Percentiles rank a stretch among this genome's conserved stretches.
Evolutionary conservation across 257 asterid species (phyloP).

Genomic region (Asclepias syriaca): DNA sequence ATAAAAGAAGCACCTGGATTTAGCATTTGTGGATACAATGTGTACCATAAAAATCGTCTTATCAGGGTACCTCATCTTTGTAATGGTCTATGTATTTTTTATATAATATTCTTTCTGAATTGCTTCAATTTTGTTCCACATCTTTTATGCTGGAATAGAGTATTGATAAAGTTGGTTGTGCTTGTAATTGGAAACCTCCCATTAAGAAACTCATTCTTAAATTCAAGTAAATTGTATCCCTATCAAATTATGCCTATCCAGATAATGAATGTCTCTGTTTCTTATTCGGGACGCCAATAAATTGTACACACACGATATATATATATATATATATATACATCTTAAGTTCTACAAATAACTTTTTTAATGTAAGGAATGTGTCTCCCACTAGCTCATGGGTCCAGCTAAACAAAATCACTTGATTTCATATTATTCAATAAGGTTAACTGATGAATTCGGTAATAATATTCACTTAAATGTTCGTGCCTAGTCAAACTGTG

Average conservation of each 20-base stretch:
- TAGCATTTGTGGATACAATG: slow-evolving; percentile 63
- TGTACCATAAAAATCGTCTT: slow-evolving; percentile 92
- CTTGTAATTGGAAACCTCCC: neutral
- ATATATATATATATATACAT: neutral
- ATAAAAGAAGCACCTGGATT: slow-evolving; percentile 78
- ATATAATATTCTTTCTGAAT: slow-evolving; percentile 1
- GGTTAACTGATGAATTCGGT: neutral
- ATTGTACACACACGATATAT: neutral
- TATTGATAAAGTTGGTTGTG: neutral
- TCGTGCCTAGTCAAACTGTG: neutral
- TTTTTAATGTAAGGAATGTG: neutral
- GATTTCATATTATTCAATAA: neutral
- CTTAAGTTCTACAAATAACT: neutral
- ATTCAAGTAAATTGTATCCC: neutral
- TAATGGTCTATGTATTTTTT: neutral
- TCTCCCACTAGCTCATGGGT: neutral
- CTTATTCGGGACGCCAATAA: neutral
- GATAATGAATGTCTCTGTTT: neutral
- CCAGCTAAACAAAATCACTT: neutral
- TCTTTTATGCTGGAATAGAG: slow-evolving; percentile 1
- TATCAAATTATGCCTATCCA: neutral
- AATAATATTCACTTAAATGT: neutral
- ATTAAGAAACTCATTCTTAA: neutral
- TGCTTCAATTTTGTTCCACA: slow-evolving; percentile 9
- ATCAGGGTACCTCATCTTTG: slow-evolving; percentile 54